Evolutionary conservation across 257 asterid species (phyloP).

Genomic region (Scutellaria baicalensis): DNA sequence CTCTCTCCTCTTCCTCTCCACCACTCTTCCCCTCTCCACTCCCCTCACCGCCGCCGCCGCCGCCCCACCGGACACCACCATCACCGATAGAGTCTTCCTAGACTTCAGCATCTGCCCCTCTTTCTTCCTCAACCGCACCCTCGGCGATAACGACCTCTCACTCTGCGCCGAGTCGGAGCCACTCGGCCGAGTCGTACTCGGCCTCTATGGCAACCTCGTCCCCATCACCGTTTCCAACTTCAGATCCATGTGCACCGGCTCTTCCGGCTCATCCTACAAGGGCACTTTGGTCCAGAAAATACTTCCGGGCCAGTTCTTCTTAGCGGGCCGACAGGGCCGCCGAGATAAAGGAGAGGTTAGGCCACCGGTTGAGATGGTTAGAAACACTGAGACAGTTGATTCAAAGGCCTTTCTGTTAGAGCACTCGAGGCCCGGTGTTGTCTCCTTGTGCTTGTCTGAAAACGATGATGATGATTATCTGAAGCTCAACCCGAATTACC

Average conservation of each 20-base stretch:
- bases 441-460: conserved; percentile 78
- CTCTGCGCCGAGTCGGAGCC: conserved; percentile 57
- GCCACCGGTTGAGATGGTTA: conserved; percentile 45
- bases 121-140: conserved; percentile 64
- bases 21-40: conserved; percentile 36
- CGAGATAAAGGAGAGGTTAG: conserved; percentile 76
- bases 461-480: conserved; percentile 78
- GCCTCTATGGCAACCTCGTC: conserved; percentile 73
- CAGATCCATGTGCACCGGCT: conserved; percentile 76
- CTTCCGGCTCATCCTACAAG: conserved; percentile 66
- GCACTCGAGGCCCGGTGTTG: conserved; percentile 65
- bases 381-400: conserved; percentile 63
- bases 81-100: conserved; percentile 80
- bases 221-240: conserved; percentile 81
- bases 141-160: conserved; percentile 68
- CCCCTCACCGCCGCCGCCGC: conserved; percentile 33
- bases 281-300: conserved; percentile 76
- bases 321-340: conserved; percentile 83
- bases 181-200: conserved; percentile 70
- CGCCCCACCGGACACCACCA: conserved; percentile 52
- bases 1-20: conserved; percentile 55
- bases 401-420: conserved; percentile 57
- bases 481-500: conserved; percentile 65
- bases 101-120: conserved; percentile 80
- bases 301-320: conserved; percentile 71